A percentile compares a stretch with the other conserved stretches of the same genome.
Evolutionary conservation across 106 monocot species (phyloP).

Genomic region (Posidonia australis): DNA sequence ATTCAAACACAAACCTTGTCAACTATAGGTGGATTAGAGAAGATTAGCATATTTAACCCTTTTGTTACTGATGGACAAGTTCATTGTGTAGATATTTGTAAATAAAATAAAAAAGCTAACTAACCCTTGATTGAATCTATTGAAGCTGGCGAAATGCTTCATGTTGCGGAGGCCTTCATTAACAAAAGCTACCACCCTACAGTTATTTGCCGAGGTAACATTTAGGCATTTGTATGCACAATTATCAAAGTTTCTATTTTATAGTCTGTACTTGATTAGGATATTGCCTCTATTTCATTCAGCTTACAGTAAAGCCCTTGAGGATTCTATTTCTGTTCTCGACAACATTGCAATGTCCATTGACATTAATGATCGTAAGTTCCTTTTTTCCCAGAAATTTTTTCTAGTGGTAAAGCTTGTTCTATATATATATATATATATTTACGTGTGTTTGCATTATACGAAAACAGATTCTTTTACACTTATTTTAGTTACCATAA

Average conservation of each 20-base stretch:
- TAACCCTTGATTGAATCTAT: slow-evolving; percentile 4
- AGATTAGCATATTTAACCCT: too few species aligned
- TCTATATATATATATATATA: too few species aligned
- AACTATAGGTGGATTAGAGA: too few species aligned
- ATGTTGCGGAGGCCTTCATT: slow-evolving; percentile 92
- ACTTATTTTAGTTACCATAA: too few species aligned
- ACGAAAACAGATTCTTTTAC: too few species aligned
- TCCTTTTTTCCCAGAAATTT: too few species aligned
- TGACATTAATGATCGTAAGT: slow-evolving; percentile 85
- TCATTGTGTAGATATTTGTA: too few species aligned
- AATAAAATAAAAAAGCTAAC: too few species aligned
- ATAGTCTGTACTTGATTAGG: neutral
- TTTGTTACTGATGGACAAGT: too few species aligned
- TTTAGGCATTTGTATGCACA: neutral
- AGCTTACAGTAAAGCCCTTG: slow-evolving; percentile 92
- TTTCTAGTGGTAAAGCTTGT: too few species aligned
- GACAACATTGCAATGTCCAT: slow-evolving; percentile 89
- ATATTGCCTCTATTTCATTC: slow-evolving; percentile 6
- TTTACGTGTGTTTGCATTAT: too few species aligned
- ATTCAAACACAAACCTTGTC: too few species aligned
- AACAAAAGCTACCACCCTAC: slow-evolving; percentile 89
- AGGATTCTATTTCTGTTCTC: slow-evolving; percentile 83
- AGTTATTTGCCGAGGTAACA: slow-evolving; percentile 87
- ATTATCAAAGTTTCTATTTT: neutral
- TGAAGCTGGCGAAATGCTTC: slow-evolving; percentile 96